Base-by-base conservation (phyloP, 148 eudicot species). In the Selenicereus undatus region DNA sequence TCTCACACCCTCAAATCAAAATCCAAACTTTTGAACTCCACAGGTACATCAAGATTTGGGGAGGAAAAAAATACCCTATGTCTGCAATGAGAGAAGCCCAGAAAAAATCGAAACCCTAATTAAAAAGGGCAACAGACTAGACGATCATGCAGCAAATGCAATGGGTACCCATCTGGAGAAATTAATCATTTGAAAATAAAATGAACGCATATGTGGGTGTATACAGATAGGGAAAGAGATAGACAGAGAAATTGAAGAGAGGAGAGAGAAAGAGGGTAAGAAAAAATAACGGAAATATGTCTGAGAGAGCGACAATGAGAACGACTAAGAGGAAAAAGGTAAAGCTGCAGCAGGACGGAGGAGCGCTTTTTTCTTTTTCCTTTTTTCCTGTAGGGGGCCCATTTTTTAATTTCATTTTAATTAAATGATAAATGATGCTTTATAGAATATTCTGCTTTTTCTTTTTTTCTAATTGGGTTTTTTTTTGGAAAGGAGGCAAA, bases 41-140 rank as follows among this genome's bases (percentile, higher is more conserved):
- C 29, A 8, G n/a, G 51, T 17, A 62, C 62, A 82, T 48, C 74
- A 73, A 82, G 69, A 71, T 76, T 56, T 22, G 80, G 72, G 9
- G 32, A n/a, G 32, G 2, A 32, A 1, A 62, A 62, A 22, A 78
- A 71, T 84, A 82, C 86, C 87, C 88, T 83, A 89, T 77, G 69
- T 79, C 65, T 82, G 52, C 26, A 74, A 74, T 1, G 6, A 42
- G 21, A 30, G 27, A 58, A n/a, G 51, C 36, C 11, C 26, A 36
- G n/a, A n/a, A 35, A 68, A 65, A 66, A 69, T 39, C 79, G 77
- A 80, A 81, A 82, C 77, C 83, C 87, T 80, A 82, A 50, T 77
- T 70, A 78, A 50, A 73, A 80, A 80, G 13, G 58, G 56, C 11
- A 51, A 85, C 74, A 48, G 54, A 66, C 32, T 78, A 5, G 16